Evolutionary conservation across 2,329 filamentous ascomycete species (phyloP), one percentile per base, ranked within the genome.

Genomic region (Conoideocrella luteorostrata): DNA sequence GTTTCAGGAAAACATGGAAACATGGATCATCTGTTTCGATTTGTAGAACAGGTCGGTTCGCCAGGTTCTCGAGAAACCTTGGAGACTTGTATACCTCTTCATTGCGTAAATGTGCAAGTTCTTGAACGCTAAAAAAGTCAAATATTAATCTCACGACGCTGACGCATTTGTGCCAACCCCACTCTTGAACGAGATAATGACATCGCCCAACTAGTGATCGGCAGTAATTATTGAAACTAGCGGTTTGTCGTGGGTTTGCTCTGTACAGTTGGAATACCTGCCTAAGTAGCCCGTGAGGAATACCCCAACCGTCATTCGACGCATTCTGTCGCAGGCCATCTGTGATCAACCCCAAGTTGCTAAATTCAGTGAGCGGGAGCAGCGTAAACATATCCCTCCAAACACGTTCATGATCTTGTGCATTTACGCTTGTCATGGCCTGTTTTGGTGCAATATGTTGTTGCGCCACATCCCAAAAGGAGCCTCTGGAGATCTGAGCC

Each of bases 1-100:
- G 69, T 56, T 85, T 86, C 40, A 85, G 65, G 41, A 84, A 81
- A 18, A 84, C 73, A 54, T 84, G 80, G 51, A 85, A 86, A 53
- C 79, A 84, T 17, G 69, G 69, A 53, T 86, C 82, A 33, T 74
- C 70, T 1, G 69, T 62, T 15, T 75, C 68, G 12, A 82, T 59
- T 1, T 61, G 61, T 5, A 84, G 60, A 0, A 65, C 71, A 2
- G 75, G 72, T 2, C 54, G 58, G 7, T 51, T 53, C 21, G 60
- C 65, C 2, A 85, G 70, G 15, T 77, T 64, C 38, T 82, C 77
- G 0, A 85, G 63, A 41, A 85, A 85, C 3, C 61, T 64, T 0
- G 81, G 78, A 4, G 81, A 84, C 43, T 68, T 68, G 51, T 76
- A 76, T 2, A 72, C 75, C 54, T 82, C 77, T 55, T 85, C 82